These are phyloP conservation scores for Pestalotiopsis sp. DNA, from an alignment of 2,329 filamentous ascomycete species.

Conservation along the genomic window DNA sequence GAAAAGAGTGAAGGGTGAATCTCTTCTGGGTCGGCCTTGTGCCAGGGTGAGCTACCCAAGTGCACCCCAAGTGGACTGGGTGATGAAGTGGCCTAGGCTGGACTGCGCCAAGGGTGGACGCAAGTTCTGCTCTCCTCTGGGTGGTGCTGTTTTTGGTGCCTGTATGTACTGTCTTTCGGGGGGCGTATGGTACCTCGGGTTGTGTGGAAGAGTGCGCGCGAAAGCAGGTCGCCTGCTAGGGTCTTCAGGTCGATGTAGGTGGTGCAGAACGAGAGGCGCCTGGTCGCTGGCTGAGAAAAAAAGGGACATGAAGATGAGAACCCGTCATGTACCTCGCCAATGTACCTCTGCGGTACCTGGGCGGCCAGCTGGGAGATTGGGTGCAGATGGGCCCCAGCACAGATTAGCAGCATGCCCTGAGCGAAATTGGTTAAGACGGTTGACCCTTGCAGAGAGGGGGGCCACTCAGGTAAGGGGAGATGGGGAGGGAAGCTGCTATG, in stretches of 20 bases:
- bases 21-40: background rate
- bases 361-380: slow-evolving; percentile 23
- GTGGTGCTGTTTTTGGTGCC: background rate
- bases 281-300: background rate
- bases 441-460: background rate
- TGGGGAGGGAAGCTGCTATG: background rate
- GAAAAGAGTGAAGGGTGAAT: background rate
- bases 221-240: background rate
- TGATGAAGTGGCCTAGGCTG: background rate
- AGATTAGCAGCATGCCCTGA: slow-evolving; percentile 19
- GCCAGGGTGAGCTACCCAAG: background rate
- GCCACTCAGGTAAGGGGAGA: background rate
- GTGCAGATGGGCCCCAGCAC: slow-evolving; percentile 19
- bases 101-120: background rate
- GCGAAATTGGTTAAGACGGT: slow-evolving; percentile 23
- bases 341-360: slow-evolving; percentile 30
- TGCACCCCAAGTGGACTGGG: background rate
- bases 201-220: background rate
- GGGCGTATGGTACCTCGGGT: slow-evolving; percentile 19
- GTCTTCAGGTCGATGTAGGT: background rate
- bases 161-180: slow-evolving; percentile 14
- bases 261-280: background rate
- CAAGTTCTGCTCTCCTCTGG: background rate
- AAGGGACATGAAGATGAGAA: background rate
- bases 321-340: background rate